A percentile compares a stretch with the other conserved stretches of the same genome.
These are phyloP conservation scores for Pelargonium australe DNA, from an alignment of 441 rosid genomes.

Conservation along the genomic window DNA sequence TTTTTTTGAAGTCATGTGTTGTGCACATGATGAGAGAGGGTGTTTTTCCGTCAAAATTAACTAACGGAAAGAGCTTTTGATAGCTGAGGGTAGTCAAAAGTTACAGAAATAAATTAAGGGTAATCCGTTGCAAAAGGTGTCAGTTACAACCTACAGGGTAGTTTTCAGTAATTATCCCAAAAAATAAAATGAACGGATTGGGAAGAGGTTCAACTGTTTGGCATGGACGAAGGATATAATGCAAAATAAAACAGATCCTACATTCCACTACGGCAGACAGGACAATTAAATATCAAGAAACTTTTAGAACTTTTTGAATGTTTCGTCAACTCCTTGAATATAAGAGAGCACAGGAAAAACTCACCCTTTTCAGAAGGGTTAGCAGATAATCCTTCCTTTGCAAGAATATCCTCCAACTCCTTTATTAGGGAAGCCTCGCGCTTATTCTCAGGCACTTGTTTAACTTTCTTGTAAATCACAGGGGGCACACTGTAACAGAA, in stretches of 20 bases:
- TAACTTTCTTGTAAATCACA: slow-evolving; percentile 65
- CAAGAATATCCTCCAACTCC: slow-evolving; percentile 73
- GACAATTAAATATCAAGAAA: not conserved
- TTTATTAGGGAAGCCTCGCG: slow-evolving; percentile 65
- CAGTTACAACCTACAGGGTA: too few species aligned
- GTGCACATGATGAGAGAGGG: too few species aligned
- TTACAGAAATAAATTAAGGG: too few species aligned
- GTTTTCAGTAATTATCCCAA: too few species aligned
- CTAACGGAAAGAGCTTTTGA: too few species aligned
- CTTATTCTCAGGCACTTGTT: slow-evolving; percentile 74
- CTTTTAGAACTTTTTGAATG: not conserved
- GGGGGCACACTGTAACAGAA: slow-evolving; percentile 62
- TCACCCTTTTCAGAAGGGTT: slow-evolving; percentile 80
- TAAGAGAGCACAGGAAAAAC: not conserved
- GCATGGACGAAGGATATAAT: not conserved
- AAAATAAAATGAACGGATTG: not conserved
- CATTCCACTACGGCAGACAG: slow-evolving; percentile 4
- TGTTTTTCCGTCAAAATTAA: too few species aligned
- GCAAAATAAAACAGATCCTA: not conserved
- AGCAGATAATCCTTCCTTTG: slow-evolving; percentile 80
- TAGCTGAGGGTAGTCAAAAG: too few species aligned
- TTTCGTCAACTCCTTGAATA: not conserved
- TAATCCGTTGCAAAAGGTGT: too few species aligned
- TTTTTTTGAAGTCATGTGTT: too few species aligned
- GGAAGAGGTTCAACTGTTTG: not conserved